phyloP scores from a whole-genome alignment of 2,329 filamentous ascomycete species.

The Pseudofabraea citricarpa region DNA sequence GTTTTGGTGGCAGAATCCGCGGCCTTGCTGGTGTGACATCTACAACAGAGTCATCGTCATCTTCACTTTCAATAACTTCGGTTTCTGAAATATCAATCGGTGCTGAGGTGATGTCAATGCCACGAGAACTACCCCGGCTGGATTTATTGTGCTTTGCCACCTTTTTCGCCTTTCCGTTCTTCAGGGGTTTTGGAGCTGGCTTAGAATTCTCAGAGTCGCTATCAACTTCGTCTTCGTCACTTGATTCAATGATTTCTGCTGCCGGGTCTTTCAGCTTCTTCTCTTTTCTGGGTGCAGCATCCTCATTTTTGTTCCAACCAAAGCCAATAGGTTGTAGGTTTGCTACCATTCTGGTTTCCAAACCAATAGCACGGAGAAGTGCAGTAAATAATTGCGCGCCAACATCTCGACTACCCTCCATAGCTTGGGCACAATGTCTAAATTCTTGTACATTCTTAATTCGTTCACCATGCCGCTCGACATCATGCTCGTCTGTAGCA shows the following conservation, averaged over 20 bases:
- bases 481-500: conserved; percentile 56
- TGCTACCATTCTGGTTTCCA: conserved; percentile 79
- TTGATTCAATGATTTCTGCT: conserved; percentile 31
- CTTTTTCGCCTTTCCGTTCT: conserved; percentile 17
- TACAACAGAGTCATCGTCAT: conserved; percentile 55
- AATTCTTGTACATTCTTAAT: conserved; percentile 66
- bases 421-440: conserved; percentile 59
- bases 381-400: conserved; percentile 89
- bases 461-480: conserved; percentile 69
- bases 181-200: conserved; percentile 14
- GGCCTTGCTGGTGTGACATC: conserved; percentile 37
- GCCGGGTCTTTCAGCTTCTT: conserved; percentile 25
- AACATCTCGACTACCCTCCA: conserved; percentile 79
- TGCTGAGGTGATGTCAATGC: conserved; percentile 24
- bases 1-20: conserved; percentile 28
- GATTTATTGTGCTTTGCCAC: conserved; percentile 17
- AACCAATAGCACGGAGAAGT: conserved; percentile 70
- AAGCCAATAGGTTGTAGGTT: conserved; percentile 85
- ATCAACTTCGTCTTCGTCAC: conserved; percentile 18
- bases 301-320: conserved; percentile 84
- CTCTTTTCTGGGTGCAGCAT: conserved; percentile 48
- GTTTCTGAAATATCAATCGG: conserved; percentile 45
- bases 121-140: conserved; percentile 16
- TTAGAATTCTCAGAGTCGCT: not conserved
- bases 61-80: conserved; percentile 43